A percentile compares a stretch with the other conserved stretches of the same genome.
phyloP scores from a whole-genome alignment of 345 rosid species.

The Salix arbutifolia region DNA sequence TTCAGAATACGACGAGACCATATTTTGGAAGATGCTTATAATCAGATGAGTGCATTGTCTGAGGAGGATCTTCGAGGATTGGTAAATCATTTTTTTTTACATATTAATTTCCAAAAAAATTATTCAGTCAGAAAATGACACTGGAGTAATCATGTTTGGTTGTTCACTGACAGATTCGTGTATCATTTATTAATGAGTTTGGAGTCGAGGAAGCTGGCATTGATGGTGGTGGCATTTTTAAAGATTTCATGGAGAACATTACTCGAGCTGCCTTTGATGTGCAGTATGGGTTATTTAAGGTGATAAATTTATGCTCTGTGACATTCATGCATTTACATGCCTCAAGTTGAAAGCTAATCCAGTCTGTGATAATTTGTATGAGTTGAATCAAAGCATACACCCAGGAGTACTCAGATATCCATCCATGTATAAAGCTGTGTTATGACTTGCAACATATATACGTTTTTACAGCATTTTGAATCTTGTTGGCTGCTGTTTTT shows the following conservation, averaged over 20 bases:
- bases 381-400: neutral
- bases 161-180: conserved; percentile 71
- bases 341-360: neutral
- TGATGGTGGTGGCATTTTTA: conserved; percentile 99
- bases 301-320: conserved; percentile 20
- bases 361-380: neutral
- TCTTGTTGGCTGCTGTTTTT: neutral
- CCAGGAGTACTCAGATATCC: neutral
- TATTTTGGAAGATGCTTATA: conserved; percentile 95
- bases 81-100: conserved; percentile 40
- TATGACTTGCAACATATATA: neutral
- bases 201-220: conserved; percentile 99
- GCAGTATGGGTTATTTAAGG: conserved; percentile 98
- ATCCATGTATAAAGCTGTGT: neutral
- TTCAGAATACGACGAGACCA: conserved; percentile 93
- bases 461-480: neutral
- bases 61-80: conserved; percentile 93
- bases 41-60: conserved; percentile 89
- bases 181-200: conserved; percentile 86
- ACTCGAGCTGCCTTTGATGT: conserved; percentile 95
- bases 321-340: neutral
- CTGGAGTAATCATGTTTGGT: conserved; percentile 13
- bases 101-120: neutral
- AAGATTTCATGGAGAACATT: conserved; percentile 99
- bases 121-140: conserved; percentile 4